These are phyloP conservation scores for Spathaspora boniae DNA, from an alignment of 805 yeast genomes.

Conservation along the genomic window DNA sequence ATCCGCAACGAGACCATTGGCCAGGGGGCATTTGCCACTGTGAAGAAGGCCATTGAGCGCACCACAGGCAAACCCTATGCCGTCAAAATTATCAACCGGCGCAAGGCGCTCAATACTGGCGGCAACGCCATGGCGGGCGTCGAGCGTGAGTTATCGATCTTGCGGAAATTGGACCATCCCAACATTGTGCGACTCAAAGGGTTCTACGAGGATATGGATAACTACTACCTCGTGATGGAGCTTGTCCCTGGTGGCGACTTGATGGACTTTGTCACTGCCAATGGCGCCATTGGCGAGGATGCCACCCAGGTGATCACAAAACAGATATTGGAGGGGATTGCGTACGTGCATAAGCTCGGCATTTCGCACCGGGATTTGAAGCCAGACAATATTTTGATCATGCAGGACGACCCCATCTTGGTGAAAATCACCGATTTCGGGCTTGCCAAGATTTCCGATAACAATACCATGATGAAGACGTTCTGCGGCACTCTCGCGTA, in stretches of 20 bases:
- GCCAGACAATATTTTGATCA: conserved; percentile 92
- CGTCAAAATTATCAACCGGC: conserved; percentile 81
- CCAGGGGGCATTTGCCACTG: conserved; percentile 98
- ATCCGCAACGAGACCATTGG: conserved; percentile 85
- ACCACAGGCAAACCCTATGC: conserved; percentile 84
- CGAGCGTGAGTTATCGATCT: conserved; percentile 77
- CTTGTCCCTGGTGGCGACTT: conserved; percentile 94
- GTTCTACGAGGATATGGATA: conserved; percentile 77
- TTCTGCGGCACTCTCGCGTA: conserved; percentile 97
- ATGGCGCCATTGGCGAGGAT: conserved; percentile 88
- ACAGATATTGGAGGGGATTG: conserved; percentile 80
- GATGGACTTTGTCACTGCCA: conserved; percentile 94
- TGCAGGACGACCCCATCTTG: conserved; percentile 83
- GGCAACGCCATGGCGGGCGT: conserved; percentile 61
- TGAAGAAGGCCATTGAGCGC: conserved; percentile 85
- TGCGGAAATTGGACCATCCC: conserved; percentile 76
- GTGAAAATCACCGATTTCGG: conserved; percentile 98
- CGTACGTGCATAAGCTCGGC: conserved; percentile 84
- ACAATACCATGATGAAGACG: conserved; percentile 85
- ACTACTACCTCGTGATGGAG: conserved; percentile 90
- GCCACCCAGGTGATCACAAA: conserved; percentile 83
- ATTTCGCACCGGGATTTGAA: conserved; percentile 95
- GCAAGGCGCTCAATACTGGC: conserved; percentile 69
- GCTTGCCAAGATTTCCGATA: conserved; percentile 83
- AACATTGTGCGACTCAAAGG: conserved; percentile 81